These are phyloP conservation scores for Entomortierella chlamydospora DNA, from an alignment of 192 early-diverging fungal species.

Conservation along the genomic window DNA sequence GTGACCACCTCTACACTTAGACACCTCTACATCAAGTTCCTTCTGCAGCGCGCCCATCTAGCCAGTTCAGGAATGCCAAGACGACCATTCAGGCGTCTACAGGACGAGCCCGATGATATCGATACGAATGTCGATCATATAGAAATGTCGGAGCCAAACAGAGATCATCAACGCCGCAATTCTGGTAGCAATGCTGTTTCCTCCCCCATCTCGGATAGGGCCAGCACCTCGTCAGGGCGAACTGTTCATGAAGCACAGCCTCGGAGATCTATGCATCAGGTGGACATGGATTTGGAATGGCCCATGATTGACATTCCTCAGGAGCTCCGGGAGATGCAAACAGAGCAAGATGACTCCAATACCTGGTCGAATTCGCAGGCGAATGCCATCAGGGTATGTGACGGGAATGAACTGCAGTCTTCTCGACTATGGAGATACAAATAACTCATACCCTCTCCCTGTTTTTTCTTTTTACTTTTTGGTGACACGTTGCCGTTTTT, in stretches of 20 bases:
- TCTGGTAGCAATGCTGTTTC: conserved; percentile 10
- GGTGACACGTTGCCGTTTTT: not conserved
- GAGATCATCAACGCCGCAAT: conserved; percentile 16
- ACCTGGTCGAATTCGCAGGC: conserved; percentile 58
- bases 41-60: no score
- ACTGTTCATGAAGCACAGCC: conserved; percentile 25
- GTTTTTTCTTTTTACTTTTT: conserved; percentile 11
- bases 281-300: conserved; percentile 53
- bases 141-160: conserved; percentile 45
- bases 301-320: conserved; percentile 57
- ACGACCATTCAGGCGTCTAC: conserved; percentile 41
- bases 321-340: conserved; percentile 49
- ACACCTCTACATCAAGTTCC: no score
- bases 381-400: conserved; percentile 57
- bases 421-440: no score
- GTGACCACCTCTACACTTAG: no score
- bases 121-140: conserved; percentile 39
- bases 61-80: conserved; percentile 14
- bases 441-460: not conserved
- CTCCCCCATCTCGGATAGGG: conserved; percentile 38
- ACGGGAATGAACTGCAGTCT: not conserved
- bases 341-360: conserved; percentile 27
- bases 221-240: conserved; percentile 40
- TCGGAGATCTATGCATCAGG: conserved; percentile 43
- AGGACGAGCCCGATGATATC: conserved; percentile 46